phyloP scores from a whole-genome alignment of 2,329 filamentous ascomycete species.

The Akanthomyces dipterigenus region DNA sequence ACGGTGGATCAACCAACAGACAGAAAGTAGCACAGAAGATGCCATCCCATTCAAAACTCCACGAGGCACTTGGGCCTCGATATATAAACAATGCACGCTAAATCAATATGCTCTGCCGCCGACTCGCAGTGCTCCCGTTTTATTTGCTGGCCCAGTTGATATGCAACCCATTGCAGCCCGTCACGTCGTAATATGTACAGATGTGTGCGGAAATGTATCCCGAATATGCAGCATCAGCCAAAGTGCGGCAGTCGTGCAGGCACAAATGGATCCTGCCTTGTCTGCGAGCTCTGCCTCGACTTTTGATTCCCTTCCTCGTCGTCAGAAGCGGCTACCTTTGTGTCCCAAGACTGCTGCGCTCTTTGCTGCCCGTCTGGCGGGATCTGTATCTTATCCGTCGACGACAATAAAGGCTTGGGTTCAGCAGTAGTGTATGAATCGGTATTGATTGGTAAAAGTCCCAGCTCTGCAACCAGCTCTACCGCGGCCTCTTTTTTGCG shows the following conservation, averaged over 20 bases:
- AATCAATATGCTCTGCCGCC: neutral
- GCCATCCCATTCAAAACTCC: neutral
- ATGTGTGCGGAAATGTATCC: neutral
- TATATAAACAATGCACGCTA: constrained; percentile 1
- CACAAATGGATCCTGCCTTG: constrained; percentile 36
- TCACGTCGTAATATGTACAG: neutral
- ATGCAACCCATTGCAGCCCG: constrained; percentile 1
- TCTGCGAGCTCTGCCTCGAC: constrained; percentile 6
- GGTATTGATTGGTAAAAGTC: constrained; percentile 29
- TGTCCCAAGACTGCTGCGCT: neutral
- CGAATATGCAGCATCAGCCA: constrained; percentile 25
- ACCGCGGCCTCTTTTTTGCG: constrained; percentile 46
- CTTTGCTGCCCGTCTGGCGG: constrained; percentile 16
- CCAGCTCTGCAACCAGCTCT: constrained; percentile 43
- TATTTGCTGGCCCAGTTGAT: neutral
- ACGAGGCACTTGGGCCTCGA: neutral
- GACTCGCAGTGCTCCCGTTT: neutral
- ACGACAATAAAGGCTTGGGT: constrained; percentile 16
- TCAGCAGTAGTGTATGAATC: constrained; percentile 14
- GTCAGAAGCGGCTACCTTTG: neutral
- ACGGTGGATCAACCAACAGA: neutral
- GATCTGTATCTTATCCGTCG: constrained; percentile 28
- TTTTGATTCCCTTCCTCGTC: constrained; percentile 13
- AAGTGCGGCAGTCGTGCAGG: constrained; percentile 54
- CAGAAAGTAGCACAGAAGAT: neutral